Evolutionary conservation across 2,329 filamentous ascomycete genomes (phyloP).

Genomic region (Diaporthe nobilis): DNA sequence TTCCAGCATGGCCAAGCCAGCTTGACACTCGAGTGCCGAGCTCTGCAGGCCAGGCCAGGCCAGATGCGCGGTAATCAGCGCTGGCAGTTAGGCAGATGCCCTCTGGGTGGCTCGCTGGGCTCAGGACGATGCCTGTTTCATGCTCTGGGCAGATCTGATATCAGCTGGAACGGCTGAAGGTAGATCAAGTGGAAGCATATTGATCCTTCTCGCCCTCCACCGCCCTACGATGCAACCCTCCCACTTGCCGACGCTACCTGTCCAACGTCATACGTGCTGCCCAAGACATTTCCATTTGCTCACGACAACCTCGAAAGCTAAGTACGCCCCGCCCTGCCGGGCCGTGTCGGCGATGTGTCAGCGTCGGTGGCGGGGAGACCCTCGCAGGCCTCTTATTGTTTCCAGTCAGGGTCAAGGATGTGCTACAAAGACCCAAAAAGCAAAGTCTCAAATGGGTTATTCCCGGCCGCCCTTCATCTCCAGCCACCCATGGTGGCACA

Average conservation of each 20-base stretch:
- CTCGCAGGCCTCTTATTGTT: not conserved
- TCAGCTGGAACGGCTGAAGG: conserved; percentile 7
- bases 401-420: not conserved
- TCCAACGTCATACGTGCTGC: conserved; percentile 2
- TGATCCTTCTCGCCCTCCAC: not conserved
- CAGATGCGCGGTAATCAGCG: conserved; percentile 13
- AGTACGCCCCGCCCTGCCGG: conserved; percentile 12
- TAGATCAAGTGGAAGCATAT: not conserved
- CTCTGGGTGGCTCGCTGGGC: not conserved
- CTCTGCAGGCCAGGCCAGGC: conserved; percentile 11
- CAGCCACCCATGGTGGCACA: conserved; percentile 3
- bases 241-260: conserved; percentile 5
- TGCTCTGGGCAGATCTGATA: conserved; percentile 17
- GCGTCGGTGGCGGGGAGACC: conserved; percentile 20
- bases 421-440: not conserved
- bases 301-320: not conserved
- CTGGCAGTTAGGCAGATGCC: not conserved
- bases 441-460: conserved; percentile 1
- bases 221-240: conserved; percentile 31
- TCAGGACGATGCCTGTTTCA: not conserved
- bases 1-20: not conserved
- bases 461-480: not conserved
- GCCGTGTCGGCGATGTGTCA: conserved; percentile 27
- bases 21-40: conserved; percentile 6
- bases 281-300: not conserved